Conservation (phyloP, 1,284 basidiomycete species). For the Xanthoconium separans region DNA sequence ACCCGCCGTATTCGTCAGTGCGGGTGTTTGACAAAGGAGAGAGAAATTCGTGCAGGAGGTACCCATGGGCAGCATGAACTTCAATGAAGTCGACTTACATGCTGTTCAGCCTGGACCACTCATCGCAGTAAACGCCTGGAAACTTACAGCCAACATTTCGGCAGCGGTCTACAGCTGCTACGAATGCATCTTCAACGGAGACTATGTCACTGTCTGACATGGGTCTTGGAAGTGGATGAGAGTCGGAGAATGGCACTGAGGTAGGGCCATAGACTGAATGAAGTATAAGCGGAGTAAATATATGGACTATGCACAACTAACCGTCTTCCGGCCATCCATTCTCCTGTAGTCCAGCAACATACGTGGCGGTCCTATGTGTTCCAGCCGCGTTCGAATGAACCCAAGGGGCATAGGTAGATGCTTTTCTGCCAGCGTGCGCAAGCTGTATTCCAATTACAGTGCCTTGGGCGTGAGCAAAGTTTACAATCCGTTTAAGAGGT, state of each 20-base stretch:
- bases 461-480: constrained; percentile 52
- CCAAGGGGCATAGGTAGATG: constrained; percentile 50
- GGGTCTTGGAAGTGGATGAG: constrained; percentile 50
- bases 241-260: constrained; percentile 48
- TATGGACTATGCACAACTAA: constrained; percentile 7
- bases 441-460: constrained; percentile 58
- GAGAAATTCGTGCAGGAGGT: constrained; percentile 61
- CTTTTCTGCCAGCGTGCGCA: constrained; percentile 64
- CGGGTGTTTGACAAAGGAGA: constrained; percentile 74
- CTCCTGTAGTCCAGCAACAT: constrained; percentile 37
- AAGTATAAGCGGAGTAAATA: background rate
- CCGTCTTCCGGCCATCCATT: constrained; percentile 62
- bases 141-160: constrained; percentile 61
- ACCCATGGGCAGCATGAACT: constrained; percentile 72
- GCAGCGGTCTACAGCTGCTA: constrained; percentile 60
- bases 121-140: background rate
- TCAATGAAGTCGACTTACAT: constrained; percentile 76
- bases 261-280: constrained; percentile 48
- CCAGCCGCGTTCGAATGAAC: constrained; percentile 33
- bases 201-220: constrained; percentile 58
- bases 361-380: constrained; percentile 19
- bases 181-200: constrained; percentile 63
- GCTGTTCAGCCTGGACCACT: constrained; percentile 1
- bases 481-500: constrained; percentile 55
- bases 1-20: constrained; percentile 72